Evolutionary conservation across 2,329 filamentous ascomycete genomes (phyloP), one percentile per base, ranked within the genome.

Genomic region (Cercospora sp.): DNA sequence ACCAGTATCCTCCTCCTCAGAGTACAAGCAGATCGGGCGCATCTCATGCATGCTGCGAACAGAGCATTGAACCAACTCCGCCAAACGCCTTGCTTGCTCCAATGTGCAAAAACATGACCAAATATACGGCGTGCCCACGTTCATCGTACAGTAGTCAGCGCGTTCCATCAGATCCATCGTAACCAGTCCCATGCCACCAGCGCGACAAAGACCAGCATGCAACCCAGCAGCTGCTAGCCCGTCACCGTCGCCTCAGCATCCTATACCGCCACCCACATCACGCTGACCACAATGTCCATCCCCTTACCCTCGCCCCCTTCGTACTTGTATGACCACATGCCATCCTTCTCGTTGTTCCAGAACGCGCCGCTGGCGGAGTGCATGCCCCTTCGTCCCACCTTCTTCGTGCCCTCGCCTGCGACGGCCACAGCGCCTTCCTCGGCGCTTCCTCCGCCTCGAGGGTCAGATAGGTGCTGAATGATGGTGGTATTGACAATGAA

Each of bases 401-500:
- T 79, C 71, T 90, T 88, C n/a, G 87, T 85, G 82, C 89, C 89
- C 72, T 86, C 87, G 69, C 88, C 85, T 30, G 88, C 66, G 26
- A 62, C 36, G 23, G 31, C 60, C 42, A 65, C 65, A 23, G 61
- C 64, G 23, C 58, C 69, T 20, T 69, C 69, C 10, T 55, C 67
- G 28, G 42, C 51, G 5, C 31, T 62, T 88, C 88, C 90, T 61
- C 89, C 82, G 65, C 87, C 83, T 31, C 88, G 87, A 12, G 88
- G 90, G 64, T 90, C 87, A 20, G 90, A 88, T 36, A 94, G 85
- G 83, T 98, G 94, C 84, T 99, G 94, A 74, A 98, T 96, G 78
- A 98, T 97, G 73, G 94, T 98, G 84, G 92, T 96, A 86, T 97
- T 98, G 83, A 97, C 93, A 74, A 93, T 92, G 83, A 94, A 98